Conservation (phyloP, 345 rosid genomes). For the Linum trigynum region DNA sequence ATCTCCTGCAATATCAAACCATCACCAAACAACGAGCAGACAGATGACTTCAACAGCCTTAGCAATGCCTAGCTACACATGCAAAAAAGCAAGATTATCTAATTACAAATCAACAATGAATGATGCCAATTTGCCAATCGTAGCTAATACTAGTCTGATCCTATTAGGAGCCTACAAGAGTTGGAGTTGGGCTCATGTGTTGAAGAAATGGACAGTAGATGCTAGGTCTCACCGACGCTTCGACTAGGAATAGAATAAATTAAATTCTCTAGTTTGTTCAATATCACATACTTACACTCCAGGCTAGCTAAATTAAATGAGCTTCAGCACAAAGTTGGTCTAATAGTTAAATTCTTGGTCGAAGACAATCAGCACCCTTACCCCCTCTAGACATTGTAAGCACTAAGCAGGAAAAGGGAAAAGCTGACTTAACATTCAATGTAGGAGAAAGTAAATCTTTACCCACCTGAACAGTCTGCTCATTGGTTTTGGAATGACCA, state of each 20-base stretch:
- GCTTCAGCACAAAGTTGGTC: background rate
- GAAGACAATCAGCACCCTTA: background rate
- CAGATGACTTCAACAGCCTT: background rate
- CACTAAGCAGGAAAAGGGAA: background rate
- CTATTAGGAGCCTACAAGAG: too few relatives aligned
- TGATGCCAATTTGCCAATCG: too few relatives aligned
- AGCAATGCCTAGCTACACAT: too few relatives aligned
- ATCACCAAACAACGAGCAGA: background rate
- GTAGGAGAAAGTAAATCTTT: background rate
- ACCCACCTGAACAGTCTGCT: constrained; percentile 85
- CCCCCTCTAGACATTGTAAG: background rate
- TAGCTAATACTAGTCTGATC: too few relatives aligned
- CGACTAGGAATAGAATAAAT: too few relatives aligned
- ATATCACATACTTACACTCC: too few relatives aligned
- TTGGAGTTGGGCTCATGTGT: too few relatives aligned
- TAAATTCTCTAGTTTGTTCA: too few relatives aligned
- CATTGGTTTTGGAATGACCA: constrained; percentile 84
- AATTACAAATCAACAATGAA: too few relatives aligned
- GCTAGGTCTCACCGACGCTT: too few relatives aligned
- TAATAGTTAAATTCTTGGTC: background rate
- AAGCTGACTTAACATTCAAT: background rate
- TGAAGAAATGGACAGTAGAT: too few relatives aligned
- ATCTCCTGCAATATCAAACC: constrained; percentile 56
- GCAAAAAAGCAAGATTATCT: too few relatives aligned
- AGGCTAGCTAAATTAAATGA: background rate